These are phyloP conservation scores for Penicillium sp. DNA, from an alignment of 2,329 filamentous ascomycete genomes.

Conservation along the genomic window DNA sequence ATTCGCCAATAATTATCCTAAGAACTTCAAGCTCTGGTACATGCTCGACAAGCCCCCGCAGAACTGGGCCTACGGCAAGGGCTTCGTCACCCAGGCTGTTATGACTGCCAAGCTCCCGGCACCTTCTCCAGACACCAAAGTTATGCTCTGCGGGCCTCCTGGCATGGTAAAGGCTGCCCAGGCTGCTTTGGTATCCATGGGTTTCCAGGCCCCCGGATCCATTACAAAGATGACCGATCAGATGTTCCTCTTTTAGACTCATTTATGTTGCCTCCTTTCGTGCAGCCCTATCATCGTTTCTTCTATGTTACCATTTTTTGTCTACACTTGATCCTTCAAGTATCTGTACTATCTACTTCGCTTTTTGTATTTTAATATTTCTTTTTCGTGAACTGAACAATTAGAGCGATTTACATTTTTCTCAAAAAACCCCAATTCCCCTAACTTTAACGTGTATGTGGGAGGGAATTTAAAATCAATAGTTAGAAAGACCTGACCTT, in stretches of 20 bases:
- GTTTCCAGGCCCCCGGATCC: not conserved
- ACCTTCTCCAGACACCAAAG: not conserved
- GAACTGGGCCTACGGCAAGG: not conserved
- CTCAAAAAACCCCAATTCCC: too few relatives aligned
- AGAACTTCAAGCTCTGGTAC: not conserved
- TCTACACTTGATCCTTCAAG: not conserved
- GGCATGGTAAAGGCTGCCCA: not conserved
- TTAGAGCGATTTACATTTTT: too few relatives aligned
- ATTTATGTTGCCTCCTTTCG: not conserved
- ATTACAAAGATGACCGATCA: not conserved
- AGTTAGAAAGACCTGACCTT: too few relatives aligned
- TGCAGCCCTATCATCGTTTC: not conserved
- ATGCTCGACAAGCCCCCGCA: not conserved
- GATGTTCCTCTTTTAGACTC: not conserved
- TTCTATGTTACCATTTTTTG: not conserved
- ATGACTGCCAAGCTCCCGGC: not conserved
- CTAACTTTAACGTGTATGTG: too few relatives aligned
- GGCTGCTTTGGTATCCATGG: not conserved
- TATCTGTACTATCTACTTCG: not conserved
- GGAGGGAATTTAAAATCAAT: too few relatives aligned
- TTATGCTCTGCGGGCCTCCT: not conserved
- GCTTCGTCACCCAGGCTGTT: not conserved
- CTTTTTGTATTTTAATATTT: too few relatives aligned
- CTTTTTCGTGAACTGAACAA: too few relatives aligned
- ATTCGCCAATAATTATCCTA: not conserved